Evolutionary conservation across 768 basidiomycete genomes (phyloP), one percentile per base, ranked within the genome.

Genomic region (Mycena haematopus): DNA sequence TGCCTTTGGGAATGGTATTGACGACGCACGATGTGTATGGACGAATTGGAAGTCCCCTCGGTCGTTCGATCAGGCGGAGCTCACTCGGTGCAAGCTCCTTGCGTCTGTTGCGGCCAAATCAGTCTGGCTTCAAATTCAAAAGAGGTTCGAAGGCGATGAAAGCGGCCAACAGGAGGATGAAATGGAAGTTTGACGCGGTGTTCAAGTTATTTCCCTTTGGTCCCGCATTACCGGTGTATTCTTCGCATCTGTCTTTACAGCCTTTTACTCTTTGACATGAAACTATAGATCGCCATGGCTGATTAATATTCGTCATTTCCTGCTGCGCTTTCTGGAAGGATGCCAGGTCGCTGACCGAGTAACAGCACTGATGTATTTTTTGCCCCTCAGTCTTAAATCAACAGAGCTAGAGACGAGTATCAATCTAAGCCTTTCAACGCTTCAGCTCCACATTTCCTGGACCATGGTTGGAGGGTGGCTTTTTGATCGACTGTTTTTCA

Each of bases 1-100:
- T 73, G 67, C 89, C 57, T 81, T 82, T 69, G 74, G 77, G 3
- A 73, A 75, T 56, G 68, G 71, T 10, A 63, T 55, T 8, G 56
- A 65, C 9, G 68, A 73, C 15, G 65, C 68, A n/a, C 72, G 75
- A 35, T 80, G 80, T 52, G 82, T 88, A 10, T 89, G 87, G 87
- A 81, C 84, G 15, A 84, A 81, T 68, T 89, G 87, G 83, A 76
- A 75, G 52, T 71, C 80, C 0, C 65, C 60, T 4, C 69, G 71
- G 44, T 6, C 62, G 1, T 79, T 83, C 65, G 76, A 81, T 44
- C 78, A 78, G 52, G 70, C 59, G 1, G 79, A 81, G 14, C 67
- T 89, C 10, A 66, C 71, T 15, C 62, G 71, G n/a, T 87, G 84
- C 3, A 79, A 76, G 61, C 76, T 77, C n/a, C 67, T 86, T 35